phyloP scores from a whole-genome alignment of 768 basidiomycete species.

The Pulveroboletus sp. region DNA sequence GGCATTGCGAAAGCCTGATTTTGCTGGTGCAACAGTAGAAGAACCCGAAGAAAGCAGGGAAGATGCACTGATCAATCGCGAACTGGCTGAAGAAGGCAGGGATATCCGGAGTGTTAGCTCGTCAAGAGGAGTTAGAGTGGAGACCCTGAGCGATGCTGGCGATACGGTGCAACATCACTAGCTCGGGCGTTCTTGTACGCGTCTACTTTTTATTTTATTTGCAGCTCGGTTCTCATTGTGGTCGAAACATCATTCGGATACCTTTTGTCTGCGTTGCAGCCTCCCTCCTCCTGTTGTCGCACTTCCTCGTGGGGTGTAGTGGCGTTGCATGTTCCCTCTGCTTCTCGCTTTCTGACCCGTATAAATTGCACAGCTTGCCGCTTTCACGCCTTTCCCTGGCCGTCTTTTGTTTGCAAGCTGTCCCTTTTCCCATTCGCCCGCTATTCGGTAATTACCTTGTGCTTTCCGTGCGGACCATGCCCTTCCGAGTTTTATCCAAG shows the following conservation, averaged over 20 bases:
- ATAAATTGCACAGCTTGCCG: constrained; percentile 26
- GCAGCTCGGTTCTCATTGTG: constrained; percentile 32
- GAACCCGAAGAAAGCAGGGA: constrained; percentile 49
- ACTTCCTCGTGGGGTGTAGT: constrained; percentile 27
- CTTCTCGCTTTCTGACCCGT: constrained; percentile 33
- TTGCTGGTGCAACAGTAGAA: constrained; percentile 65
- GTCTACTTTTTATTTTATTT: constrained; percentile 36
- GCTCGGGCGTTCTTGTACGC: constrained; percentile 35
- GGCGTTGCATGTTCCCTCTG: constrained; percentile 25
- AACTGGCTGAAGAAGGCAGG: constrained; percentile 86
- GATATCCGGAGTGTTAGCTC: constrained; percentile 83
- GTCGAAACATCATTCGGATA: constrained; percentile 34
- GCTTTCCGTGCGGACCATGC: constrained; percentile 21
- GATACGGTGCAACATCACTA: constrained; percentile 48
- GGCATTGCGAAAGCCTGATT: constrained; percentile 86
- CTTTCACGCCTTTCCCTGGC: constrained; percentile 24
- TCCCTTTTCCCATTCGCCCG: constrained; percentile 22
- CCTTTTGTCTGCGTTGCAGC: constrained; percentile 28
- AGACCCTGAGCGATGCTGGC: constrained; percentile 58
- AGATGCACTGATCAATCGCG: constrained; percentile 53
- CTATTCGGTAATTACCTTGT: constrained; percentile 30
- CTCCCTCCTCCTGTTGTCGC: constrained; percentile 27
- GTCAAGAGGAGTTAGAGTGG: constrained; percentile 75
- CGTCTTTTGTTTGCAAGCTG: constrained; percentile 25
- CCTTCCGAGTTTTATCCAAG: constrained; percentile 14